Evolutionary conservation across 2,329 filamentous ascomycete genomes (phyloP).

Genomic region (Talaromyces sp.): DNA sequence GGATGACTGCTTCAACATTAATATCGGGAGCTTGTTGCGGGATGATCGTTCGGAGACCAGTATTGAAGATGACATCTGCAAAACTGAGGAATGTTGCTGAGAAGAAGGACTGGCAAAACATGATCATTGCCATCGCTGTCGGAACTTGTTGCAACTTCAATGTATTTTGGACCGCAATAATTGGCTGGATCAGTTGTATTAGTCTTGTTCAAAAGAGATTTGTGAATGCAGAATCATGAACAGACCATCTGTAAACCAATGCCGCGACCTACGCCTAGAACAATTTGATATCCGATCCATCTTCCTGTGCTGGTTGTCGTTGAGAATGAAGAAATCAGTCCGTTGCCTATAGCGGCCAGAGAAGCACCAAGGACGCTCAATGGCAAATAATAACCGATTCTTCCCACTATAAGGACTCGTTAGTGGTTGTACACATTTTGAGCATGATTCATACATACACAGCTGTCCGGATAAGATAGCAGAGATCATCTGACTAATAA

Average conservation of each 20-base stretch:
- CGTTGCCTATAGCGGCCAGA: conserved; percentile 34
- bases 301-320: conserved; percentile 33
- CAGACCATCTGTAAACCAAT: conserved; percentile 25
- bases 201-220: background rate
- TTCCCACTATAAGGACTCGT: conserved; percentile 24
- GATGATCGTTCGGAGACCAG: conserved; percentile 57
- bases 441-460: conserved; percentile 20
- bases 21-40: conserved; percentile 39
- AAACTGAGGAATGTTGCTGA: conserved; percentile 64
- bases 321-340: conserved; percentile 43
- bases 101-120: conserved; percentile 64
- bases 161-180: conserved; percentile 42
- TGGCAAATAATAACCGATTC: conserved; percentile 35
- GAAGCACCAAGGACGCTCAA: conserved; percentile 29
- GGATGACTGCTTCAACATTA: conserved; percentile 35
- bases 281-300: conserved; percentile 50
- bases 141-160: conserved; percentile 36
- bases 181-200: conserved; percentile 31
- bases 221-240: background rate
- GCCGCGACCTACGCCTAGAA: conserved; percentile 45
- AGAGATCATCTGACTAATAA: conserved; percentile 34
- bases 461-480: conserved; percentile 33
- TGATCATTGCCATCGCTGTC: conserved; percentile 37
- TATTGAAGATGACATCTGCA: conserved; percentile 65
- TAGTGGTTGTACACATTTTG: background rate